Evolutionary conservation across 768 basidiomycete species (phyloP).

Genomic region (Amyloporia xantha): DNA sequence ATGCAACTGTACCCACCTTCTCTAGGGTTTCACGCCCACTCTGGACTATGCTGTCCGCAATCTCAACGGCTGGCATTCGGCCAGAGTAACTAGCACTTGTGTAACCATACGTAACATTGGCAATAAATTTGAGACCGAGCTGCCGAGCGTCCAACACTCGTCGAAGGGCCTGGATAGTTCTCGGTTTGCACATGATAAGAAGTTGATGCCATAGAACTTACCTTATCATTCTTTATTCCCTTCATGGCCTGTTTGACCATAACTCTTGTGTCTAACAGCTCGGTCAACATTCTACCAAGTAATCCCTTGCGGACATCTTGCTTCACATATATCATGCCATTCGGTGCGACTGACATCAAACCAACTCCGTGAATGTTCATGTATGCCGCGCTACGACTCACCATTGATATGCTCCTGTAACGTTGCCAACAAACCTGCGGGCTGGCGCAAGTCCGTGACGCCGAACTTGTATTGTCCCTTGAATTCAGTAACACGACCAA

Average conservation of each 20-base stretch:
- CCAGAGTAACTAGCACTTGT: slow-evolving; percentile 93
- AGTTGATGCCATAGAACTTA: slow-evolving; percentile 22
- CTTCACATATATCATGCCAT: slow-evolving; percentile 93
- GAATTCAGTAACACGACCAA: slow-evolving; percentile 84
- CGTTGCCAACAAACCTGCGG: slow-evolving; percentile 58
- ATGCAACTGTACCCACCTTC: no score
- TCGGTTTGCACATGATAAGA: neutral
- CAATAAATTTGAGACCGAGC: slow-evolving; percentile 87
- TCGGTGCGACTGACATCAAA: slow-evolving; percentile 80
- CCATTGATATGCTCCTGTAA: slow-evolving; percentile 75
- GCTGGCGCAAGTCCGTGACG: slow-evolving; percentile 63
- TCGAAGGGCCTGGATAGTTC: slow-evolving; percentile 51
- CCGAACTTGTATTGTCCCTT: slow-evolving; percentile 87
- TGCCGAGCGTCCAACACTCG: slow-evolving; percentile 87
- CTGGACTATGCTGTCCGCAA: slow-evolving; percentile 97
- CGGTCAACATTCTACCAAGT: slow-evolving; percentile 84
- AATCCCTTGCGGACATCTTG: slow-evolving; percentile 76
- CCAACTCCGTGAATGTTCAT: no score
- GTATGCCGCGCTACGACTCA: slow-evolving; percentile 30
- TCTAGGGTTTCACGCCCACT: slow-evolving; percentile 93
- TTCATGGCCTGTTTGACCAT: slow-evolving; percentile 99
- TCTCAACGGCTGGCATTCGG: slow-evolving; percentile 96
- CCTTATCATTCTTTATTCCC: slow-evolving; percentile 66
- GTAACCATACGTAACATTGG: slow-evolving; percentile 95
- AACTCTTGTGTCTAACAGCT: slow-evolving; percentile 88